Evolutionary conservation across 2,329 filamentous ascomycete species (phyloP), one percentile per base, ranked within the genome.

Genomic region (Taxawa tesnikishii): DNA sequence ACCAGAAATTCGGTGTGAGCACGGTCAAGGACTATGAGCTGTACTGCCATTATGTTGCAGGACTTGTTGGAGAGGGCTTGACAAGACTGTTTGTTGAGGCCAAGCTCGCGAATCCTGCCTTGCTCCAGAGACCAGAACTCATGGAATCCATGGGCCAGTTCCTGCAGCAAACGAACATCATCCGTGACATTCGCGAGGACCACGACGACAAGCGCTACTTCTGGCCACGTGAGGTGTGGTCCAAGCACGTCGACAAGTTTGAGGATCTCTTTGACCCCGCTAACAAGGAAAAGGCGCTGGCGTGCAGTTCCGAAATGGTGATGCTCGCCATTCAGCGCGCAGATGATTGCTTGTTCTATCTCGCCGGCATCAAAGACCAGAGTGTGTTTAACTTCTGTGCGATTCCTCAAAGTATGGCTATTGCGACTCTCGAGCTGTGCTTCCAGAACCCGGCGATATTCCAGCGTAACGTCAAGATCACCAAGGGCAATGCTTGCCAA

Each of bases 351-450:
- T 62, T 98, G n/a, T 94, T 87, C 65, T 98, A 96, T 62, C 84
- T 98, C 64, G 88, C 88, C 4, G 90, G 83, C 28, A 75, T 98
- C 42, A 79, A 79, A 44, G 90, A 98, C 53, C 90, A 98, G 63
- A 93, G 84, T 53, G 84, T 94, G 15, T 98, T 98, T 74, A 98
- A 98, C 69, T 98, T 98, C 57, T 85, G 85, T 29, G 88, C 88
- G 35, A 98, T 98, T 42, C 90, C 90, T 3, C 90, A 98, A 59
- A 68, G 77, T 42, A 98, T 98, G 90, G 90, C 88, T 32, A 94
- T 98, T 54, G 88, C 90, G 6, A 96, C 88, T 1, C 63, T 96
- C 26, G 87, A 94, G 46, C 65, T 84, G 12, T 81, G 88, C 47
- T 98, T 96, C 73, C 79, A 82, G 49, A 98, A 98, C 58, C 81